phyloP scores from a whole-genome alignment of 768 basidiomycete genomes.

The Pleurotus tuoliensis region DNA sequence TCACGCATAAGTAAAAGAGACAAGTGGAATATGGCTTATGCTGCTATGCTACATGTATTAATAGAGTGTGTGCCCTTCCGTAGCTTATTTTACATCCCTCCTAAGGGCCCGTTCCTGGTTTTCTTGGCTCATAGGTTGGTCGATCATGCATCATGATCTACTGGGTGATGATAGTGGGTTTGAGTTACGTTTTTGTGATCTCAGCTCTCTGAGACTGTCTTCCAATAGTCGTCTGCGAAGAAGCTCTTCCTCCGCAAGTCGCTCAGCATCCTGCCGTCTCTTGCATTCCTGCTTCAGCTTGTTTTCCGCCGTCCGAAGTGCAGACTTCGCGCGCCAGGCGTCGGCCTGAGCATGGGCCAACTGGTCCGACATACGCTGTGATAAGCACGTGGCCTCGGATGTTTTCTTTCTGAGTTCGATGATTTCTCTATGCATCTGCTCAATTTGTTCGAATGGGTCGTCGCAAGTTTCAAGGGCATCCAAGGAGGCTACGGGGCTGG shows the following conservation, averaged over 20 bases:
- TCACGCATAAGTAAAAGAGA: no score
- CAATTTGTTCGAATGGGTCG: slow-evolving; percentile 41
- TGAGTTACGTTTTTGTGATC: slow-evolving; percentile 15
- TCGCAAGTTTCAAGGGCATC: slow-evolving; percentile 21
- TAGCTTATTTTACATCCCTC: no score
- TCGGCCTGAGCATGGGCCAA: slow-evolving; percentile 65
- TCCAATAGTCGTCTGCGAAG: slow-evolving; percentile 47
- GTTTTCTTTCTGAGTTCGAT: slow-evolving; percentile 60
- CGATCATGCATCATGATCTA: no score
- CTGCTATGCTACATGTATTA: slow-evolving; percentile 12
- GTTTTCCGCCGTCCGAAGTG: slow-evolving; percentile 50
- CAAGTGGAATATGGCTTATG: no score
- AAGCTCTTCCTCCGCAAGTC: slow-evolving; percentile 43
- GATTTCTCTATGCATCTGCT: slow-evolving; percentile 66
- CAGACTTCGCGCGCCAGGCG: slow-evolving; percentile 48
- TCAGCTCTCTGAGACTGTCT: slow-evolving; percentile 37
- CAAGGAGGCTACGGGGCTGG: slow-evolving; percentile 40
- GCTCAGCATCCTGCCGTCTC: slow-evolving; percentile 57
- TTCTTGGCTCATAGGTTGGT: no score
- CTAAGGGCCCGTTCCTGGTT: no score
- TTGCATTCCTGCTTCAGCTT: slow-evolving; percentile 58
- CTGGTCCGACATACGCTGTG: slow-evolving; percentile 64
- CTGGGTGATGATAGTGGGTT: background rate
- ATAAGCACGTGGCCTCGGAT: slow-evolving; percentile 62
- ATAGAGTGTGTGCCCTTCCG: background rate